phyloP scores from a whole-genome alignment of 129 eudicot species.

The Flaveria sonorensis region DNA sequence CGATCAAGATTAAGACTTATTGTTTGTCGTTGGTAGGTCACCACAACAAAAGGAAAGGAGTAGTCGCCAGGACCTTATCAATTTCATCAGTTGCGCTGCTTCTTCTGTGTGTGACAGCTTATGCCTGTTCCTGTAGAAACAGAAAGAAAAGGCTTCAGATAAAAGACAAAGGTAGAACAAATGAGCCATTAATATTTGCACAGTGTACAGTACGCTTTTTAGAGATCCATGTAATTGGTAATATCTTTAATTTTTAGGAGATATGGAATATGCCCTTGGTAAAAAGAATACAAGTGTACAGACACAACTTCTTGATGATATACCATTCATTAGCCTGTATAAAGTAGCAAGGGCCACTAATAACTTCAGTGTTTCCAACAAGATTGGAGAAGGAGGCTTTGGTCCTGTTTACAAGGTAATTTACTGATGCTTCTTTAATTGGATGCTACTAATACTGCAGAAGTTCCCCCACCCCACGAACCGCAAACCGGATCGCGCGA shows the following conservation, averaged over 20 bases:
- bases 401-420: background rate
- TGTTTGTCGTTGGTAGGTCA: background rate
- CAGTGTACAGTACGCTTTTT: too few species aligned
- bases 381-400: background rate
- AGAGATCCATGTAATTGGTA: too few species aligned
- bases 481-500: too few species aligned
- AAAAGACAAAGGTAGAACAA: background rate
- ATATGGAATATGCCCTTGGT: background rate
- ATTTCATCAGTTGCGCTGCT: background rate
- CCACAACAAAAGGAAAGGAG: background rate
- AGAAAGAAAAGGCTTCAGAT: conserved; percentile 7
- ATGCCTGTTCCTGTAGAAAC: background rate
- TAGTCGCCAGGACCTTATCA: background rate
- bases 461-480: too few species aligned
- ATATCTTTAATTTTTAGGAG: too few species aligned
- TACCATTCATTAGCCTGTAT: background rate
- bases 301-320: background rate
- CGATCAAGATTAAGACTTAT: background rate
- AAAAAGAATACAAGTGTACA: background rate
- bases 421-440: background rate
- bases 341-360: background rate
- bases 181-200: too few species aligned
- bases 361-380: background rate
- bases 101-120: background rate
- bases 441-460: background rate